Base-by-base conservation (phyloP, 805 yeast species). In the Lachancea sp. region DNA sequence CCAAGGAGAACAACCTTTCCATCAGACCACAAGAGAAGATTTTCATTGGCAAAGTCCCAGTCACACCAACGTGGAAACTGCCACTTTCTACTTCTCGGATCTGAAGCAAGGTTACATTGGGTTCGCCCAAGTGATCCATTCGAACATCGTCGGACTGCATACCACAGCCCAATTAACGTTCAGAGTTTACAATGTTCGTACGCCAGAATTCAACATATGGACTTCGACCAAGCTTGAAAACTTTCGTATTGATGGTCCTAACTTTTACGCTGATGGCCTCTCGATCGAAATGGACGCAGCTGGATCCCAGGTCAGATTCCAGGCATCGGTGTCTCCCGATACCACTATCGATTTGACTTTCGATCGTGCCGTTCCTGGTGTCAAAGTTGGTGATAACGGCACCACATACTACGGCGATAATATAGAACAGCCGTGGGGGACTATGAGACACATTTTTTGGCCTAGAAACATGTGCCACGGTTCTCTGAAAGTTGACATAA, bases 391-490 rank as follows among this genome's bases (percentile, higher is more conserved):
- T 55, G 72, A 75, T 37, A 86, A 89, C 58, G 97, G 97, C 49
- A 67, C 74, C 34, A 83, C 96, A 11, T 71, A 74, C 49, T 92
- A 88, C 60, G 98, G 98, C 48, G 86, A 86, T 30, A 87, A 89
- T 57, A 54, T 72, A 12, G 73, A 70, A 26, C 77, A 83, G 46
- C 97, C 97, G 24, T 92, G 98, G 98, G 98, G 98, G 12, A 72
- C 83, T 7, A 89, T 92, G 96, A 79, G 97, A 63, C 98, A 92
- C 59, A 67, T 78, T 6, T 92, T 92, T 66, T 92, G 97, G 97
- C 98, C 98, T 47, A 76, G 97, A 62, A 81, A 88, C 62, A 47
- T 64, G 16, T 82, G 77, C 34, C 58, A 55, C 15, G 98, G 98
- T 56, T 68, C 75, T 15, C 64, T 92, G 47, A 70, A 65, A 29